Base-by-base conservation (phyloP, 2,329 filamentous ascomycete genomes). In the Proliferodiscus dingleyae region DNA sequence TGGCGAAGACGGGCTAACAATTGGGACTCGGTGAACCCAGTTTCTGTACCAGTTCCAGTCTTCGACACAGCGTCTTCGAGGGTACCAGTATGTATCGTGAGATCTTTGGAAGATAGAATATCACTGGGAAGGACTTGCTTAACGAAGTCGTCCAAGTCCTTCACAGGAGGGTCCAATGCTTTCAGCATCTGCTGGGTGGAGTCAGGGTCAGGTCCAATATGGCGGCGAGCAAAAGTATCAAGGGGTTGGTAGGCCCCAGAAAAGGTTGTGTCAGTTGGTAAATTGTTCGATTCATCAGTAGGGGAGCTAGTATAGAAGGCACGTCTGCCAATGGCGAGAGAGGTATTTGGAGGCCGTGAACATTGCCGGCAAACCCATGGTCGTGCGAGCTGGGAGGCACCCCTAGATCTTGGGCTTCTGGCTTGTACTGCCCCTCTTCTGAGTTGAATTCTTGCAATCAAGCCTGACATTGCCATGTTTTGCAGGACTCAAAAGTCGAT, bases 131-230 rank as follows among this genome's bases (percentile, higher is more conserved):
- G 74, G 39, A 96, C 90, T 68, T 95, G 81, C 59, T 78, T 73
- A 33, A 96, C 79, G 61, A 97, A 95, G 22, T 87, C 81, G 53
- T 96, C 89, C 47, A 97, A 67, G 37, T 75, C 83, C 50, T 75
- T 71, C 8, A 74, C 84, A 0, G 87, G 86, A 15, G 89, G 87
- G 48, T 88, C 83, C 32, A 97, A 73, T 1, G 77, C 76, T 58
- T 83, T 78, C 49, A 96, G 80, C 91, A 97, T 96, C 61, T 82
- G 73, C 55, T 81, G 71, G 1, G 82, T 78, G 44, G 87, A 82
- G 36, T 74, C 70, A 26, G 83, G 74, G 41, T 84, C 82, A 3
- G 89, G 89, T 1, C 90, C 90, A 68, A 96, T 95, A 68, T 96
- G 91, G 39, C 91, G 81, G 47, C 85, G 77, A 45, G 85, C 75